Conservation (phyloP, 192 early-diverging fungal species). For the Entomortierella lignicola region DNA sequence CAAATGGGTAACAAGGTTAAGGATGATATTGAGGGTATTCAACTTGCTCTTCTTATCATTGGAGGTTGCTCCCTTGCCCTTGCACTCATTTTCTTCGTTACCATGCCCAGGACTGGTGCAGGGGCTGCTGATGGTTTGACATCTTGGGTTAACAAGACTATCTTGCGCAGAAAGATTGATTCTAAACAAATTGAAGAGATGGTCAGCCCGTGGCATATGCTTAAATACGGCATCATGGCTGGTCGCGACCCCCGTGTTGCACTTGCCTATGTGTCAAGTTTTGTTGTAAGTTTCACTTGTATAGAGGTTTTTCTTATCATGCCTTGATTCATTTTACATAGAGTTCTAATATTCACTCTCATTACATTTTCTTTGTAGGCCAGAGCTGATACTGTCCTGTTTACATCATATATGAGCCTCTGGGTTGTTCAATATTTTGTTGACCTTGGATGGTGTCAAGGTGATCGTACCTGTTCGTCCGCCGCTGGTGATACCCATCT, state of each 20-base stretch:
- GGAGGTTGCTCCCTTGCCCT: conserved; percentile 50
- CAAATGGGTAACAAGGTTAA: conserved; percentile 14
- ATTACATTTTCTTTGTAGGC: conserved; percentile 22
- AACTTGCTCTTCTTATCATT: conserved; percentile 36
- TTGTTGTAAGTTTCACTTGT: conserved; percentile 67
- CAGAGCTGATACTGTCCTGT: conserved; percentile 77
- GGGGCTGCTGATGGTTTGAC: conserved; percentile 1
- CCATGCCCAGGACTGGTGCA: conserved; percentile 34
- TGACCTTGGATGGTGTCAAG: conserved; percentile 62
- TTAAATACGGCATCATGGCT: conserved; percentile 70
- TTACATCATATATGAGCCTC: conserved; percentile 74
- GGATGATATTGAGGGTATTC: conserved; percentile 33
- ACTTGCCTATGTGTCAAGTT: conserved; percentile 73
- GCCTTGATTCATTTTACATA: too few relatives aligned
- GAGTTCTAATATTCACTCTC: background rate
- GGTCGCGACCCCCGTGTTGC: conserved; percentile 66
- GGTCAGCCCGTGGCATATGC: conserved; percentile 23
- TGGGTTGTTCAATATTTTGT: conserved; percentile 73
- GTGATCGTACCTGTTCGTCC: conserved; percentile 22
- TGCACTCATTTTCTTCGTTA: conserved; percentile 44
- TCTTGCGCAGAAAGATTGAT: background rate
- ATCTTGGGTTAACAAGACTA: background rate
- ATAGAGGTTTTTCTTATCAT: too few relatives aligned
- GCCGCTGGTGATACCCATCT: conserved; percentile 42
- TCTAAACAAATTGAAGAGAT: background rate